phyloP scores from a whole-genome alignment of 805 yeast species.

The Spathaspora sp. region DNA sequence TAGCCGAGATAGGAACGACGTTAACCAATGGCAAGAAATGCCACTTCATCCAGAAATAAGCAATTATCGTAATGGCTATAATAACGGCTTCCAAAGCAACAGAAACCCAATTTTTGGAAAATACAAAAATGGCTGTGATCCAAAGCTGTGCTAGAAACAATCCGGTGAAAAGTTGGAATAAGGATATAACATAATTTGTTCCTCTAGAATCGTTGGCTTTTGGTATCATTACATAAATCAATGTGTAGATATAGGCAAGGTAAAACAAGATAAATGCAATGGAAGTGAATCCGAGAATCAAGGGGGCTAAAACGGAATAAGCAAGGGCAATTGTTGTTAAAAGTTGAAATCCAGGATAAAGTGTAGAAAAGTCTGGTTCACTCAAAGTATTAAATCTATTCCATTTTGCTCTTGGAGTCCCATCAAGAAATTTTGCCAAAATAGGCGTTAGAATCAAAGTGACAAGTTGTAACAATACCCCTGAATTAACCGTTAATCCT shows the following conservation, averaged over 20 bases:
- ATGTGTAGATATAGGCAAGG: conserved; percentile 58
- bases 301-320: conserved; percentile 78
- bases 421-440: conserved; percentile 68
- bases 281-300: conserved; percentile 63
- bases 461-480: conserved; percentile 70
- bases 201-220: conserved; percentile 62
- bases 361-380: conserved; percentile 75
- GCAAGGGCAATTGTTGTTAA: conserved; percentile 68
- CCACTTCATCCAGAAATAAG: conserved; percentile 57
- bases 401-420: conserved; percentile 94
- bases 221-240: conserved; percentile 61
- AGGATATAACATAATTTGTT: conserved; percentile 65
- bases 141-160: conserved; percentile 69
- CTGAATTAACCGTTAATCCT: conserved; percentile 78
- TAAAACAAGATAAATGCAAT: conserved; percentile 55
- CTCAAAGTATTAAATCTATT: conserved; percentile 61
- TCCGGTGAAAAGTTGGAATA: conserved; percentile 70
- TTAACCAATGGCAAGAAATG: conserved; percentile 63
- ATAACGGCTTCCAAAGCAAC: conserved; percentile 65
- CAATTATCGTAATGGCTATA: conserved; percentile 52
- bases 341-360: conserved; percentile 75
- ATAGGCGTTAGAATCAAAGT: conserved; percentile 67
- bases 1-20: conserved; percentile 65
- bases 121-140: conserved; percentile 66
- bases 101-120: conserved; percentile 77